These are phyloP conservation scores for Dothistroma pini DNA, from an alignment of 2,329 filamentous ascomycete species.

Conservation along the genomic window DNA sequence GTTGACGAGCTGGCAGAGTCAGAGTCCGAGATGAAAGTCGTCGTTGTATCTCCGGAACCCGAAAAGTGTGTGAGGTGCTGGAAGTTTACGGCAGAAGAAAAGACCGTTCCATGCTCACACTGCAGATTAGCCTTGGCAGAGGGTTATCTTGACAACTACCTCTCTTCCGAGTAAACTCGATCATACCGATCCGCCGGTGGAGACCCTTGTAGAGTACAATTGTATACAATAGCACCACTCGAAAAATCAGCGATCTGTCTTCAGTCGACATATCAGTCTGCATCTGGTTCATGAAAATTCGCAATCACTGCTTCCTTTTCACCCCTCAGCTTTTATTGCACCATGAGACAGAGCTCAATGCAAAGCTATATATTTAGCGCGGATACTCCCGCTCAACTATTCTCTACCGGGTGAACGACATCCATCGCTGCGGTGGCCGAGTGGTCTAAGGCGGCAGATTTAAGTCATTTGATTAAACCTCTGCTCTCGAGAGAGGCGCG, in stretches of 20 bases:
- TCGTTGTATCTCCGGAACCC: slow-evolving; percentile 44
- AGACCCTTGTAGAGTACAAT: background rate
- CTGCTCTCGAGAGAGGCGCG: slow-evolving; percentile 31
- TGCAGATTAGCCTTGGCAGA: slow-evolving; percentile 64
- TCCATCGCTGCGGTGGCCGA: slow-evolving; percentile 26
- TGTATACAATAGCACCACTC: background rate
- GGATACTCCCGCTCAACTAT: background rate
- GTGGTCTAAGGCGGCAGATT: slow-evolving; percentile 35
- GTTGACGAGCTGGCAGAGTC: slow-evolving; percentile 16
- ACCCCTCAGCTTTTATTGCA: too few species aligned
- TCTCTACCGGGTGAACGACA: background rate
- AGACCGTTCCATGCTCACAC: slow-evolving; percentile 63
- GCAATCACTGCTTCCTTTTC: too few species aligned
- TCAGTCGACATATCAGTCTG: too few species aligned
- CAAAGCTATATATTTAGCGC: background rate
- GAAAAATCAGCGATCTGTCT: background rate
- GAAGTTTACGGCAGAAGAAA: slow-evolving; percentile 69
- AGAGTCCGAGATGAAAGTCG: slow-evolving; percentile 20
- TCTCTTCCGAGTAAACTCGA: background rate
- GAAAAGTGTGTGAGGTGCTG: slow-evolving; percentile 86
- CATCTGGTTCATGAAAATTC: too few species aligned
- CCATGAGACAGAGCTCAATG: background rate
- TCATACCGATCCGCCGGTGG: background rate
- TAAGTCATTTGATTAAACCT: slow-evolving; percentile 24
- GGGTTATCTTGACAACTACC: background rate